phyloP scores from a whole-genome alignment of 805 yeast genomes.

The Cyberlindnera amylophila region DNA sequence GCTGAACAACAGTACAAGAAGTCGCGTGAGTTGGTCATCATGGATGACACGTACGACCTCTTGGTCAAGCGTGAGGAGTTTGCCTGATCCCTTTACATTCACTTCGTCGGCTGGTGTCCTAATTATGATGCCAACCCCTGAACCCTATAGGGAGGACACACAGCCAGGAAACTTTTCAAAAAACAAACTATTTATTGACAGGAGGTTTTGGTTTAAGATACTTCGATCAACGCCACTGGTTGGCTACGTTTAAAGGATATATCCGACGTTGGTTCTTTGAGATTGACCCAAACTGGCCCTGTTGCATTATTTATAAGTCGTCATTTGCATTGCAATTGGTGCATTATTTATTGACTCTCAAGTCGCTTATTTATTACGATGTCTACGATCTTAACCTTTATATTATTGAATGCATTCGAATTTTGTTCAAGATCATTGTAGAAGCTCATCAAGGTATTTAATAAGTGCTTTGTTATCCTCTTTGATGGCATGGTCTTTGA shows the following conservation, averaged over 20 bases:
- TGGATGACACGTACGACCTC: constrained; percentile 14
- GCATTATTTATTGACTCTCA: too few species aligned
- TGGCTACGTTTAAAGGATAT: not conserved
- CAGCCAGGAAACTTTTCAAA: constrained; percentile 8
- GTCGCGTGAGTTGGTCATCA: constrained; percentile 7
- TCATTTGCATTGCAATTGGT: not conserved
- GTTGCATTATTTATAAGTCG: constrained; percentile 1
- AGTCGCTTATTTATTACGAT: not conserved
- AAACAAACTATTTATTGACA: constrained; percentile 9
- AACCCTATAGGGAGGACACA: constrained; percentile 12
- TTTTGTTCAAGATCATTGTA: not conserved
- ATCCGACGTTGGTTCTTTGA: not conserved
- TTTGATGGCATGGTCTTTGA: constrained; percentile 9
- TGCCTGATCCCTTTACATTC: not conserved
- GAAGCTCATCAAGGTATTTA: not conserved
- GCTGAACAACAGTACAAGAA: constrained; percentile 11
- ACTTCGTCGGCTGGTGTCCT: not conserved
- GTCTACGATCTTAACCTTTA: too few species aligned
- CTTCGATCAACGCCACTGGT: constrained; percentile 2
- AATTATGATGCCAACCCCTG: constrained; percentile 6
- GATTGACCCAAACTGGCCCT: not conserved
- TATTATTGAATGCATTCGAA: too few species aligned
- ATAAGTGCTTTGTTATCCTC: constrained; percentile 6
- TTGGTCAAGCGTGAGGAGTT: constrained; percentile 12
- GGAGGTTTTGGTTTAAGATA: not conserved